Percentiles rank a stretch among this genome's conserved stretches.
Evolutionary conservation across 805 yeast species (phyloP).

Genomic region (Barnettozyma wickerhamii): DNA sequence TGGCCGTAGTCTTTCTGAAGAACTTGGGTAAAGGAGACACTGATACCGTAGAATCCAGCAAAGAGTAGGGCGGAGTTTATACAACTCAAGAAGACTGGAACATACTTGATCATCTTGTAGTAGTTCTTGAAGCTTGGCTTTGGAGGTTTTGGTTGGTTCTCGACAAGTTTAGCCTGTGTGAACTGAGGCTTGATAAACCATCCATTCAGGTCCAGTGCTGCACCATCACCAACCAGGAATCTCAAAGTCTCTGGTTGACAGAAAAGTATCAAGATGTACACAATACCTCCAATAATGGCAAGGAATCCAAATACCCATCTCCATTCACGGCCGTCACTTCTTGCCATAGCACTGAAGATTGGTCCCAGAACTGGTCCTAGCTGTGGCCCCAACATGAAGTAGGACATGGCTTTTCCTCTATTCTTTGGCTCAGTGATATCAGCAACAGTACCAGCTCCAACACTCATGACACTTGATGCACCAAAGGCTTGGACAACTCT

Average conservation of each 20-base stretch:
- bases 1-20: constrained; percentile 36
- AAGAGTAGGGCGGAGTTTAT: constrained; percentile 46
- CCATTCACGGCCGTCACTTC: constrained; percentile 70
- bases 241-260: constrained; percentile 79
- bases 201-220: constrained; percentile 17
- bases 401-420: constrained; percentile 80
- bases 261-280: constrained; percentile 46
- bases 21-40: constrained; percentile 43
- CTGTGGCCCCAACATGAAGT: constrained; percentile 82
- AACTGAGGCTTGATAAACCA: constrained; percentile 29
- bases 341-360: constrained; percentile 68
- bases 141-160: constrained; percentile 40
- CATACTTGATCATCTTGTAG: constrained; percentile 33
- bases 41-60: constrained; percentile 50
- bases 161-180: constrained; percentile 23
- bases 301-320: constrained; percentile 79
- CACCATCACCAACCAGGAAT: constrained; percentile 53
- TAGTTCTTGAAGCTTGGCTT: constrained; percentile 37
- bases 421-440: constrained; percentile 64
- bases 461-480: constrained; percentile 82
- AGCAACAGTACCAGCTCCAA: constrained; percentile 88
- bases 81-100: constrained; percentile 44
- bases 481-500: constrained; percentile 76
- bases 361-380: constrained; percentile 87
- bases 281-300: constrained; percentile 59